phyloP scores from a whole-genome alignment of 495 filamentous ascomycete genomes.

The Podospora bellae-mahoneyi region DNA sequence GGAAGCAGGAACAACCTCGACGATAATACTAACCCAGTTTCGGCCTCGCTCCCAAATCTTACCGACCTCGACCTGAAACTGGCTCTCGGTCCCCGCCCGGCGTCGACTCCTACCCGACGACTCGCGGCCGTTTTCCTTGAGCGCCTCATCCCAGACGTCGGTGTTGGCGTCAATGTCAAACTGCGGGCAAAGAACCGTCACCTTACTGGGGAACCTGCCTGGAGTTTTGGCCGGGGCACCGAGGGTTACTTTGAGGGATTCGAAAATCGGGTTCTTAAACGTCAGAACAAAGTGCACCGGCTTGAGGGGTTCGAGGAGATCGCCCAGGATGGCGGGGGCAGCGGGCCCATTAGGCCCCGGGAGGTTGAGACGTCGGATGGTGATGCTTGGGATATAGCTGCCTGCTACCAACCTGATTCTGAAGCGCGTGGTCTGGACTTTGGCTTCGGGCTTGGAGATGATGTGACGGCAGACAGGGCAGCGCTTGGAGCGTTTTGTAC shows the following conservation, averaged over 20 bases:
- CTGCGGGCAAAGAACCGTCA: conserved; percentile 90
- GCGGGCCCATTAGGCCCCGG: conserved; percentile 23
- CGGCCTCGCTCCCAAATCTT: conserved; percentile 92
- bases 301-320: conserved; percentile 58
- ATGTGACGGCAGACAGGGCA: conserved; percentile 92
- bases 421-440: conserved; percentile 80
- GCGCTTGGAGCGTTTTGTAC: conserved; percentile 89
- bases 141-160: conserved; percentile 92
- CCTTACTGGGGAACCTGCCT: conserved; percentile 68
- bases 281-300: conserved; percentile 83
- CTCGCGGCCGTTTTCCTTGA: conserved; percentile 45
- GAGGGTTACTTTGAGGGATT: conserved; percentile 78
- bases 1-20: conserved; percentile 80
- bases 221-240: conserved; percentile 80
- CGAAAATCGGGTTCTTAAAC: conserved; percentile 90
- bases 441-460: conserved; percentile 89
- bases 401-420: conserved; percentile 84
- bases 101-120: conserved; percentile 36
- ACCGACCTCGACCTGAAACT: conserved; percentile 74
- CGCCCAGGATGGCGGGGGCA: conserved; percentile 12
- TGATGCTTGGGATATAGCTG: conserved; percentile 81
- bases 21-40: conserved; percentile 91
- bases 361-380: conserved; percentile 61
- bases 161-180: conserved; percentile 94
- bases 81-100: conserved; percentile 37